Base-by-base conservation (phyloP, 495 filamentous ascomycete species). In the Hypoxylon cercidicola region DNA sequence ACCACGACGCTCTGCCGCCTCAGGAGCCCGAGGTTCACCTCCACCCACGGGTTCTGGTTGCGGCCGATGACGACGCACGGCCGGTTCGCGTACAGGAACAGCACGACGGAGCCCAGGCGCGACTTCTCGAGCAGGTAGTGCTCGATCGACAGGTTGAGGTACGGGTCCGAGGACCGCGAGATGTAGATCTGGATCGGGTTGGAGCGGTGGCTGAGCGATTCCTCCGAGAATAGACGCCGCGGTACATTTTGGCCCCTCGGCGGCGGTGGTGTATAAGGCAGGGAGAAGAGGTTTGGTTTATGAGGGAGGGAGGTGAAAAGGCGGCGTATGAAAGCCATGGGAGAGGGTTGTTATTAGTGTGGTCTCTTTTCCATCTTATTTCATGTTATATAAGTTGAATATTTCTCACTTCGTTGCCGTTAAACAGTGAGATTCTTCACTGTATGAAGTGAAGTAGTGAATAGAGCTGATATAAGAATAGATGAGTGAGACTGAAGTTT, bases 21-120 rank as follows among this genome's bases (percentile, higher is more conserved):
- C 1, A 93, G 76, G 8, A 82, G 78, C 16, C 78, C 77, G 7
- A 96, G 83, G 74, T 97, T 92, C 45, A 90, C 88, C 75, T 99
- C 95, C 8, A 91, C 80, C 93, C 93, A 99, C 37, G 95, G 95
- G 73, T 99, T 99, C 73, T 99, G 95, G 74, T 99, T 99, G 45
- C 94, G 89, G 12, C 95, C 95, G 58, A 99, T 88, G 63, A 99
- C 86, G 48, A 99, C 83, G 75, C 90, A 89, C 7, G 94, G 93
- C 11, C 81, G 77, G 75, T 99, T 98, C 59, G 85, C 81, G 77
- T 98, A 99, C 15, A 98, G 82, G 60, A 97, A 93, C 0, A 97
- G 83, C 30, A 97, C 73, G 40, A 83, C 86, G 4, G 92, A 93
- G 62, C 89, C 82, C 4, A 85, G 77, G 0, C 87, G 83, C 0